Evolutionary conservation across 2,329 filamentous ascomycete genomes (phyloP).

Genomic region (Sporothrix luriei): DNA sequence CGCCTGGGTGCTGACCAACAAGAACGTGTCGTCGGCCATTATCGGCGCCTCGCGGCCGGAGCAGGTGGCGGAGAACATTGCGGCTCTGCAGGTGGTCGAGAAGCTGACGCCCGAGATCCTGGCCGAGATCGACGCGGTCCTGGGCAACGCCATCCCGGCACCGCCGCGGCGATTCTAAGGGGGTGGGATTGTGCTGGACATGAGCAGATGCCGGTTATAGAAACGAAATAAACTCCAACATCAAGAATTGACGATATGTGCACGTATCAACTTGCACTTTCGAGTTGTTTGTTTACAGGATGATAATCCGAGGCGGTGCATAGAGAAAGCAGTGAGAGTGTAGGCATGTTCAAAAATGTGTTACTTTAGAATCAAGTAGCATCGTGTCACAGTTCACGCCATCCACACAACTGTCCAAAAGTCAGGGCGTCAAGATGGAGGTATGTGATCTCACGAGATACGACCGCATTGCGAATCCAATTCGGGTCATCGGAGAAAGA

Average conservation of each 20-base stretch:
- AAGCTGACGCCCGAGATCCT: slow-evolving; percentile 55
- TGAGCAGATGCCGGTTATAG: not conserved
- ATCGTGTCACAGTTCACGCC: not conserved
- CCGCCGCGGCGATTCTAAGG: slow-evolving; percentile 27
- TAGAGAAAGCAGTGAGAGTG: not conserved
- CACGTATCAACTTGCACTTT: not conserved
- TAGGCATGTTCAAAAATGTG: not conserved
- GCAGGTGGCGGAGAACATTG: slow-evolving; percentile 56
- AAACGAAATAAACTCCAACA: not conserved
- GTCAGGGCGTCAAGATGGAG: slow-evolving; percentile 10
- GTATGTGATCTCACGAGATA: slow-evolving; percentile 22
- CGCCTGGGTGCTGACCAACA: slow-evolving; percentile 58
- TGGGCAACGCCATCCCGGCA: slow-evolving; percentile 32
- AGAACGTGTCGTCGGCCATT: slow-evolving; percentile 57
- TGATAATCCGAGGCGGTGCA: not conserved
- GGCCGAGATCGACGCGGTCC: slow-evolving; percentile 54
- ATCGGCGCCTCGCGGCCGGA: slow-evolving; percentile 55
- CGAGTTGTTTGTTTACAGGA: not conserved
- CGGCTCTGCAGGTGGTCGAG: slow-evolving; percentile 50
- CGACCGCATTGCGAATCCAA: not conserved
- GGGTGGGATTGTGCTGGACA: not conserved
- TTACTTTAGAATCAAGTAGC: not conserved
- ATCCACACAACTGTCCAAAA: slow-evolving; percentile 14
- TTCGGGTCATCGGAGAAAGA: not conserved
- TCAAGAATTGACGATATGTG: not conserved